Evolutionary conservation across 441 rosid genomes (phyloP), one percentile per base, ranked within the genome.

Genomic region (Manihot esculenta): DNA sequence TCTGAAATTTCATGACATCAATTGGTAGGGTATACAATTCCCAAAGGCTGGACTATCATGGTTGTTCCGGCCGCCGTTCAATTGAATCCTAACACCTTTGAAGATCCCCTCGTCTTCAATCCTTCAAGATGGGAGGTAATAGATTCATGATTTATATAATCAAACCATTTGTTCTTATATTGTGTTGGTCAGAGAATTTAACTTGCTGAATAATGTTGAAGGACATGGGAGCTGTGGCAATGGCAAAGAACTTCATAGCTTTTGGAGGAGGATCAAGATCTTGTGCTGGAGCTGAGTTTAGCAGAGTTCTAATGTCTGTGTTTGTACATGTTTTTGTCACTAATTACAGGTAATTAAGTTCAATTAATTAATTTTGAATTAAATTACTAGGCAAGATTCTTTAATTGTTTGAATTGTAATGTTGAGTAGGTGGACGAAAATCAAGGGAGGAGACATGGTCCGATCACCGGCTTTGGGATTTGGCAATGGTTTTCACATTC

Each of bases 11-110:
- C 33, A 30, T 30, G 33, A 1, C 33, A 4, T 30, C 33, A 30
- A 30, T 30, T 30, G 33, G 9, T 65, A 84, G 84, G 85, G 35
- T 85, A 81, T 51, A 80, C 73, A 14, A 85, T 85, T 62, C 85
- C 86, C 18, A 57, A 69, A 65, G 86, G 80, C 1, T 81, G 86
- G 86, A 57, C 61, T 0, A 55, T 83, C 26, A 18, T 72, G 74
- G 62, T 79, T 10, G 66, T 66, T 17, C 76, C 84, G 26, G 41
- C 80, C 11, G 74, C 77, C 33, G 20, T 78, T 55, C 85, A 81
- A 44, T 55, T 79, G 35, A 71, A 81, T 58, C 82, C 83, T 0
- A 17, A 75, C 12, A 75, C 57, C 33, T 30, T 1, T 30, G 4
- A 30, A 30, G 33, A 30, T 30, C 33, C 33, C 33, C 33, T 30